A percentile compares a stretch with the other conserved stretches of the same genome.
Conservation (phyloP, 129 eudicot species). For the Tagetes erecta region DNA sequence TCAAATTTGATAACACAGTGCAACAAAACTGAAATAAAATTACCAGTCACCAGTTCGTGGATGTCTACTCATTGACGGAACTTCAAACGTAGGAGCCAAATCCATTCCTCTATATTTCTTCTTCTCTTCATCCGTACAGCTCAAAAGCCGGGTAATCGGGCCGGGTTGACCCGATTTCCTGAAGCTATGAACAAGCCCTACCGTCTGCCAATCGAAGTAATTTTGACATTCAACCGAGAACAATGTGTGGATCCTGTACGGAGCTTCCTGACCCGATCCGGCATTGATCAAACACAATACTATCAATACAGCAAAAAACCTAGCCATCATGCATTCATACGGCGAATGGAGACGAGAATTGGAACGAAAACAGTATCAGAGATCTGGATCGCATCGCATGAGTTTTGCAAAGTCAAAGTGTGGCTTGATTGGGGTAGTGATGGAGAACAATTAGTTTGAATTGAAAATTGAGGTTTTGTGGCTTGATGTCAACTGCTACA, state of each 20-base stretch:
- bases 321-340: constrained; percentile 47
- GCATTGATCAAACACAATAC: constrained; percentile 30
- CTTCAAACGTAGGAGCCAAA: constrained; percentile 96
- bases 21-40: constrained; percentile 12
- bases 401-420: constrained; percentile 22
- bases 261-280: constrained; percentile 46
- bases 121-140: constrained; percentile 91
- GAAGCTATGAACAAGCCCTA: constrained; percentile 91
- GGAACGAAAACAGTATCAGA: constrained; percentile 31
- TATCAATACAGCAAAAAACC: constrained; percentile 21
- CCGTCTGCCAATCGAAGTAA: constrained; percentile 99
- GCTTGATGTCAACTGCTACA: constrained; percentile 18
- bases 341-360: constrained; percentile 21
- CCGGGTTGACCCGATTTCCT: constrained; percentile 87
- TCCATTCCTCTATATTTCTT: constrained; percentile 69
- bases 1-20: background rate
- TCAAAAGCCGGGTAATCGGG: constrained; percentile 86
- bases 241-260: constrained; percentile 90
- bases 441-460: constrained; percentile 25
- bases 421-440: constrained; percentile 15
- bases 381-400: constrained; percentile 61
- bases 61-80: constrained; percentile 93
- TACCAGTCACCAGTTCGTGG: constrained; percentile 99
- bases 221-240: constrained; percentile 94
- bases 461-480: constrained; percentile 22